These are phyloP conservation scores for Podaxis mareebaensis DNA, from an alignment of 768 basidiomycete genomes.

Conservation along the genomic window DNA sequence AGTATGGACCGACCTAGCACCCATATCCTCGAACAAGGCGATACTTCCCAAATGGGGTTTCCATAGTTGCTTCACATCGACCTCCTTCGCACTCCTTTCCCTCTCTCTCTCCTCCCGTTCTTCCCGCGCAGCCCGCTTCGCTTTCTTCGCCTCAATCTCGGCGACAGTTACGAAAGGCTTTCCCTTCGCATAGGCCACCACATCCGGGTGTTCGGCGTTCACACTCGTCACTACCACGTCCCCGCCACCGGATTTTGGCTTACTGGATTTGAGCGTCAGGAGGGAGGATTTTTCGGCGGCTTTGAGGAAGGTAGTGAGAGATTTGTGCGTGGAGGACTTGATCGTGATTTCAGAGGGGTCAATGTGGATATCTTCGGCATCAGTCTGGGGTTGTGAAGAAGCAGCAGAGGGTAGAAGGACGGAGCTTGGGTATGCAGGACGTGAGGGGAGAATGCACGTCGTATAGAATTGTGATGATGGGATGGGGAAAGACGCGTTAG, in stretches of 20 bases:
- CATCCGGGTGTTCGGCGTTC: slow-evolving; percentile 54
- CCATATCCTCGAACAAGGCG: slow-evolving; percentile 63
- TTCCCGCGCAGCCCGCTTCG: slow-evolving; percentile 57
- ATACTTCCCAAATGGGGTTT: slow-evolving; percentile 65
- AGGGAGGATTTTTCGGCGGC: slow-evolving; percentile 71
- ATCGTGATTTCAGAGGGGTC: slow-evolving; percentile 59
- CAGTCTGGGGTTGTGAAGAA: slow-evolving; percentile 23
- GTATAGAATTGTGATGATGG: slow-evolving; percentile 77
- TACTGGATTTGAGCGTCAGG: slow-evolving; percentile 67
- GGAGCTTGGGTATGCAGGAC: slow-evolving; percentile 65
- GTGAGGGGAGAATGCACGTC: slow-evolving; percentile 71
- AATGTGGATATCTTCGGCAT: slow-evolving; percentile 30
- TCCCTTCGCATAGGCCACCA: slow-evolving; percentile 43
- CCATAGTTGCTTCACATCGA: slow-evolving; percentile 71
- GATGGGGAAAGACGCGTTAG: slow-evolving; percentile 67
- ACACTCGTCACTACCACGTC: slow-evolving; percentile 59
- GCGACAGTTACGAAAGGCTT: slow-evolving; percentile 54
- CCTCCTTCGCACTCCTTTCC: slow-evolving; percentile 44
- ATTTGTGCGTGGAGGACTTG: slow-evolving; percentile 80
- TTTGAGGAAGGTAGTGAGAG: slow-evolving; percentile 80
- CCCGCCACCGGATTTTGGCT: slow-evolving; percentile 46
- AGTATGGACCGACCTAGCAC: slow-evolving; percentile 52
- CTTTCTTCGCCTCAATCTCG: slow-evolving; percentile 64
- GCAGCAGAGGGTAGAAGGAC: slow-evolving; percentile 32
- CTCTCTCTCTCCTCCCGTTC: slow-evolving; percentile 45